These are phyloP conservation scores for Stagonosporopsis cucurbitacearum DNA, from an alignment of 2,329 filamentous ascomycete species.

Conservation along the genomic window DNA sequence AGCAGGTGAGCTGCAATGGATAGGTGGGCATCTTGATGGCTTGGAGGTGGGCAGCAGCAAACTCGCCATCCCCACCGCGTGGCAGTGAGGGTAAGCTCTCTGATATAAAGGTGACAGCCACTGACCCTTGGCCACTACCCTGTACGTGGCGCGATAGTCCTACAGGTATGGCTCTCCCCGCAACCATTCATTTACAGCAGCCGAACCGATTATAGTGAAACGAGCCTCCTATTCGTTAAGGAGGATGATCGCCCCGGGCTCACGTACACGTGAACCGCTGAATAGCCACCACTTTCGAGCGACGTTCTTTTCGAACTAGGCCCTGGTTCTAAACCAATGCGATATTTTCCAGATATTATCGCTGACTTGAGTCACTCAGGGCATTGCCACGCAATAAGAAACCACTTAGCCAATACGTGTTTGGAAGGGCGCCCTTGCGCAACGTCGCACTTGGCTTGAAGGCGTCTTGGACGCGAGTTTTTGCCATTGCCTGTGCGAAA, in stretches of 20 bases:
- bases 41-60: conserved; percentile 19
- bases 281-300: conserved; percentile 6
- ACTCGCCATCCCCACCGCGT: conserved; percentile 15
- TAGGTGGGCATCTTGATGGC: conserved; percentile 46
- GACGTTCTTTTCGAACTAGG: background rate
- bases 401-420: conserved; percentile 3
- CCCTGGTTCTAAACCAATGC: conserved; percentile 8
- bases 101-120: conserved; percentile 16
- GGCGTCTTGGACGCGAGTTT: background rate
- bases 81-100: conserved; percentile 9
- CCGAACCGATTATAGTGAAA: conserved; percentile 17
- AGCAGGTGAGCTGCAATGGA: conserved; percentile 47
- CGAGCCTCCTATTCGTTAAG: conserved; percentile 12
- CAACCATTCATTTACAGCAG: conserved; percentile 15
- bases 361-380: conserved; percentile 1
- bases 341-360: conserved; percentile 5
- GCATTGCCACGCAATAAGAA: conserved; percentile 8
- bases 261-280: conserved; percentile 9
- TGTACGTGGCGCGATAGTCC: conserved; percentile 11
- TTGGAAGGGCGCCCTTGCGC: conserved; percentile 13
- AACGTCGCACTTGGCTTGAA: conserved; percentile 13
- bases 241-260: conserved; percentile 2
- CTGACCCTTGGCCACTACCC: conserved; percentile 4
- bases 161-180: conserved; percentile 10
- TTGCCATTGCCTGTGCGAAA: background rate